Evolutionary conservation across 1,284 basidiomycete genomes (phyloP).

Genomic region (Schizophyllum amplum): DNA sequence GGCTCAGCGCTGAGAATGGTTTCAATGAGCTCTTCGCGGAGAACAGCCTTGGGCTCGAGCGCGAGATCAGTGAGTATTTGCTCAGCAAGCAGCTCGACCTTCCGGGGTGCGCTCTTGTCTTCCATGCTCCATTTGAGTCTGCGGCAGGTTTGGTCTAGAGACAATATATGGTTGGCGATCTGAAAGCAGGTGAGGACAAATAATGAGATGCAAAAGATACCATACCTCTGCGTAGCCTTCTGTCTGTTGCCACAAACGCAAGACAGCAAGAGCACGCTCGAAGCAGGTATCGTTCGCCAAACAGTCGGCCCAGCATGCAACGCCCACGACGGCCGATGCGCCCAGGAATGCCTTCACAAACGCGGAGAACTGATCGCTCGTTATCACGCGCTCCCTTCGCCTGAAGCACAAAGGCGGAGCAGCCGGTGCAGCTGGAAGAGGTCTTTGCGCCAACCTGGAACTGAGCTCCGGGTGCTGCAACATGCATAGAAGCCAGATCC

Average conservation of each 20-base stretch:
- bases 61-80: conserved; percentile 55
- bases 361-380: conserved; percentile 52
- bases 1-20: conserved; percentile 37
- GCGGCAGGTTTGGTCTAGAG: conserved; percentile 54
- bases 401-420: conserved; percentile 20
- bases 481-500: conserved; percentile 64
- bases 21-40: conserved; percentile 46
- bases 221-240: conserved; percentile 58
- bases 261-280: conserved; percentile 50
- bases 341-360: conserved; percentile 62
- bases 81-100: conserved; percentile 57
- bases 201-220: conserved; percentile 5
- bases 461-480: conserved; percentile 44
- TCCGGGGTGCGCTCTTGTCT: conserved; percentile 50
- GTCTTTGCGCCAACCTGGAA: conserved; percentile 35
- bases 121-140: conserved; percentile 54
- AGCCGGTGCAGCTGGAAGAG: conserved; percentile 26
- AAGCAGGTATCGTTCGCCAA: conserved; percentile 56
- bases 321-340: conserved; percentile 57
- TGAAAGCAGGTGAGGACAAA: conserved; percentile 20
- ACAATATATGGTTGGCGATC: conserved; percentile 60
- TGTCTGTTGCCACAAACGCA: conserved; percentile 62
- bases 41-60: conserved; percentile 49
- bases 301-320: conserved; percentile 75
- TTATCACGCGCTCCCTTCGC: conserved; percentile 16